A percentile compares a stretch with the other conserved stretches of the same genome.
phyloP scores from a whole-genome alignment of 495 filamentous ascomycete genomes.

The Acidiella bohemica region DNA sequence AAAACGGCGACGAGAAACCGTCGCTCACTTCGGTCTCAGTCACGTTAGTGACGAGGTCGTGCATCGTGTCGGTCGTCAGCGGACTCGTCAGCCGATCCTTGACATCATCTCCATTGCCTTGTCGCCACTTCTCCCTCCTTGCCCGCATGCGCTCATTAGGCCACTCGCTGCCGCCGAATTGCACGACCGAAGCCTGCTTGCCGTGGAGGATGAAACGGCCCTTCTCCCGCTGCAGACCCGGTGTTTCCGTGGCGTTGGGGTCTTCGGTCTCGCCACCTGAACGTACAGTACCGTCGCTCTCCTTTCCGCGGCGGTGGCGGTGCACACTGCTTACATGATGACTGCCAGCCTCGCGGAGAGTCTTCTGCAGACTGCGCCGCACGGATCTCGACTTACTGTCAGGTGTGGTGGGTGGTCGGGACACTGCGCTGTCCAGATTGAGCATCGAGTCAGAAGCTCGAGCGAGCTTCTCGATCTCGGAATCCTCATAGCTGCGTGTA shows the following conservation, averaged over 20 bases:
- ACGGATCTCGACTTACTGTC: constrained; percentile 38
- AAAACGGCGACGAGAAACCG: background rate
- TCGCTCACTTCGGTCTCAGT: background rate
- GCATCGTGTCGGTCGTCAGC: background rate
- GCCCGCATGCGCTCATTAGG: constrained; percentile 35
- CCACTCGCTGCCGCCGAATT: constrained; percentile 84
- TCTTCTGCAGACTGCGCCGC: constrained; percentile 83
- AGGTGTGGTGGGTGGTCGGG: no score
- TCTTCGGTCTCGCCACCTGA: constrained; percentile 1
- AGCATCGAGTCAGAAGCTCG: constrained; percentile 18
- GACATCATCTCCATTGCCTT: no score
- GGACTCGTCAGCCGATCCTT: background rate
- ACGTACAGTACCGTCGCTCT: constrained; percentile 46
- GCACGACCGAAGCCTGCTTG: constrained; percentile 93
- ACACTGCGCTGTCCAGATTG: no score
- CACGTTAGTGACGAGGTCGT: background rate
- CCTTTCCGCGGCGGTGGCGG: constrained; percentile 44
- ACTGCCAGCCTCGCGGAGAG: constrained; percentile 70
- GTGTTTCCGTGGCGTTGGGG: constrained; percentile 26
- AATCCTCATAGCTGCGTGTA: constrained; percentile 2
- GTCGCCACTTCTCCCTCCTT: constrained; percentile 10
- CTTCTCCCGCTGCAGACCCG: constrained; percentile 60
- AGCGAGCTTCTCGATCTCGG: constrained; percentile 19
- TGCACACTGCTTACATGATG: constrained; percentile 38
- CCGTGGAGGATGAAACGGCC: constrained; percentile 93